These are phyloP conservation scores for Dipsacomyces acuminosporus DNA, from an alignment of 371 early-diverging fungal species.

Conservation along the genomic window DNA sequence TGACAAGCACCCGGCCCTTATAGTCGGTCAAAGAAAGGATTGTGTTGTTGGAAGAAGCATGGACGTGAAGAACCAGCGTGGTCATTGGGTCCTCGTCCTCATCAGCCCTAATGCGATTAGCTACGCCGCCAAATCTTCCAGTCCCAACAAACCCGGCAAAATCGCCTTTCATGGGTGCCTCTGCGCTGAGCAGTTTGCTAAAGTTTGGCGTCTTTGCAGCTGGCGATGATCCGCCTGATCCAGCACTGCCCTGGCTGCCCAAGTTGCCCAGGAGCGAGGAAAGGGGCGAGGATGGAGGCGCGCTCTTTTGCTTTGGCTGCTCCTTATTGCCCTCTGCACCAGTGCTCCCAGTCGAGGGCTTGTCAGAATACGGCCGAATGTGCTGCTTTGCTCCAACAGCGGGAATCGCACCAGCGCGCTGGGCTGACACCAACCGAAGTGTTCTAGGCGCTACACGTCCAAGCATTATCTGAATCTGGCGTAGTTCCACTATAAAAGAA, in stretches of 20 bases:
- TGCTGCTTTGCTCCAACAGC: background rate
- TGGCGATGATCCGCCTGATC: too few species aligned
- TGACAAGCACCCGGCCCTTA: constrained; percentile 64
- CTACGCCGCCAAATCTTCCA: constrained; percentile 7
- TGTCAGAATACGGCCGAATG: background rate
- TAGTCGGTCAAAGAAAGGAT: constrained; percentile 75
- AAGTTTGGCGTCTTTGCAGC: background rate
- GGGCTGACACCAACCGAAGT: too few species aligned
- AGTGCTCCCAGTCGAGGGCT: background rate
- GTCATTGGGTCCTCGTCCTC: constrained; percentile 23
- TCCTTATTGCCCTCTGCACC: too few species aligned
- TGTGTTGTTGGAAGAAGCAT: constrained; percentile 85
- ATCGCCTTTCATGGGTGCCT: constrained; percentile 16
- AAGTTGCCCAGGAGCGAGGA: background rate
- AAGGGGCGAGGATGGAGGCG: background rate
- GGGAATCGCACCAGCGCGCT: too few species aligned
- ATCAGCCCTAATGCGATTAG: background rate
- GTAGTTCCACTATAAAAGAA: too few species aligned
- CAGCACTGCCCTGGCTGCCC: background rate
- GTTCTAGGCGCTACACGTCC: too few species aligned
- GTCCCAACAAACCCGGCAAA: constrained; percentile 8
- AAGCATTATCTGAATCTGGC: too few species aligned
- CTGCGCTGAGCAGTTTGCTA: background rate
- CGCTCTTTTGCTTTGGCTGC: background rate
- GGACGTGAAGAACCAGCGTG: constrained; percentile 62